phyloP scores from a whole-genome alignment of 2,329 filamentous ascomycete genomes.

The Escovopsis sp. region DNA sequence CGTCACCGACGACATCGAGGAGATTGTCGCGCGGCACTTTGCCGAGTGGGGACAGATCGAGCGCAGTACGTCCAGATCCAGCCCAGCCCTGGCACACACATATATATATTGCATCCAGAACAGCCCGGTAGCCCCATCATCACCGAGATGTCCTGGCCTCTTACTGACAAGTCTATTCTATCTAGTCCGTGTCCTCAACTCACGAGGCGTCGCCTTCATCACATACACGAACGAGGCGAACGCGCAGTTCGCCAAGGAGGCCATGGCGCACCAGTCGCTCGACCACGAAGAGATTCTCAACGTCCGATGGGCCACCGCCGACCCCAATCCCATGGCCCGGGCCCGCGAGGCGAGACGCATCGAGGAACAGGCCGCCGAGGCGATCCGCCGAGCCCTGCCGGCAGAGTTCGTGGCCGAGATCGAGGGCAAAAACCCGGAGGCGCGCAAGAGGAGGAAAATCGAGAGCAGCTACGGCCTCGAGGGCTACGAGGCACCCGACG shows the following conservation, averaged over 20 bases:
- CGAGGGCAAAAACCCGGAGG: constrained; percentile 77
- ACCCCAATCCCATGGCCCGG: constrained; percentile 89
- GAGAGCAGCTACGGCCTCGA: constrained; percentile 79
- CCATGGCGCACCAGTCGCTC: constrained; percentile 87
- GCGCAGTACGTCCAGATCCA: constrained; percentile 38
- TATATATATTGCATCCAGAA: no score
- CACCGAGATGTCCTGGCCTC: neutral
- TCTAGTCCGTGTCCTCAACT: constrained; percentile 63
- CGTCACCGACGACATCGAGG: constrained; percentile 92
- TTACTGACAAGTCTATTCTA: neutral
- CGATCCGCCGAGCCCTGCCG: constrained; percentile 73
- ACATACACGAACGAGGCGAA: constrained; percentile 88
- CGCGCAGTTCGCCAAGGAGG: constrained; percentile 80
- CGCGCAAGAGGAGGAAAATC: constrained; percentile 74
- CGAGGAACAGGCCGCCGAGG: constrained; percentile 93
- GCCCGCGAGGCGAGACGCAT: constrained; percentile 77
- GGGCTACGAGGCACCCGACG: constrained; percentile 87
- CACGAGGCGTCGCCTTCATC: constrained; percentile 81
- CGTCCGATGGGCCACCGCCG: constrained; percentile 90
- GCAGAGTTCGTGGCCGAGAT: constrained; percentile 87
- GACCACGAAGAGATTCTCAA: constrained; percentile 90
- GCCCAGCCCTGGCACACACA: no score
- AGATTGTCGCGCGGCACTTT: constrained; percentile 87
- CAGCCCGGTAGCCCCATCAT: no score
- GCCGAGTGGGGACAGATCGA: constrained; percentile 94